Percentiles rank a stretch among this genome's conserved stretches.
phyloP scores from a whole-genome alignment of 306 rosid genomes.

The Dicorynia guianensis region DNA sequence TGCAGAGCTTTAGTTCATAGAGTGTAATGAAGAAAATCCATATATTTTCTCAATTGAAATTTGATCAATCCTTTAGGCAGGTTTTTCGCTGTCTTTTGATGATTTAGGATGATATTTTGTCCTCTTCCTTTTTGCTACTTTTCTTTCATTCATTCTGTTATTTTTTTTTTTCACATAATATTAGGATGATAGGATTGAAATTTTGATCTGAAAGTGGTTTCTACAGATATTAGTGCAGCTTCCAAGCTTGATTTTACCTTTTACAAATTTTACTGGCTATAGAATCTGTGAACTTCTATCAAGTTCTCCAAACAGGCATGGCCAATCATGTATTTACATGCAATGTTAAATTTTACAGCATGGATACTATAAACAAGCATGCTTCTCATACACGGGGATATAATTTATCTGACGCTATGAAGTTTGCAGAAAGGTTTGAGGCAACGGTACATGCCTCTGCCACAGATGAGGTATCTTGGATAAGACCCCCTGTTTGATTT shows the following conservation, averaged over 20 bases:
- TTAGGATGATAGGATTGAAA: background rate
- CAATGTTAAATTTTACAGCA: slow-evolving; percentile 6
- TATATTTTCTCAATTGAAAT: background rate
- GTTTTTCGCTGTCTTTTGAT: background rate
- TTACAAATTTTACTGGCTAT: too few species aligned
- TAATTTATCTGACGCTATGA: background rate
- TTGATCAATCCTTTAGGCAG: background rate
- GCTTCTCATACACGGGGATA: background rate
- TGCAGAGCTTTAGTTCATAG: background rate
- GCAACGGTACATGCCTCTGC: background rate
- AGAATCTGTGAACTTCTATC: too few species aligned
- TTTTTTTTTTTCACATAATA: background rate
- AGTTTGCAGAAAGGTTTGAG: background rate
- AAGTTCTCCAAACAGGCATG: too few species aligned
- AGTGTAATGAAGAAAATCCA: background rate
- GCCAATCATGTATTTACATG: too few species aligned
- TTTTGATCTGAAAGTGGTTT: too few species aligned
- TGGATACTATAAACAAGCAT: background rate
- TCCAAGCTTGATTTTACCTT: too few species aligned
- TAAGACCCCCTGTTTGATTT: background rate
- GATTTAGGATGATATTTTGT: background rate
- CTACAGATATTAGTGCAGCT: too few species aligned
- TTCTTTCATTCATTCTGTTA: background rate
- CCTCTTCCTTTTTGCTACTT: too few species aligned
- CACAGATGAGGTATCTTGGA: slow-evolving; percentile 40